Evolutionary conservation across 2,329 filamentous ascomycete species (phyloP).

Genomic region (Capronia coronata): DNA sequence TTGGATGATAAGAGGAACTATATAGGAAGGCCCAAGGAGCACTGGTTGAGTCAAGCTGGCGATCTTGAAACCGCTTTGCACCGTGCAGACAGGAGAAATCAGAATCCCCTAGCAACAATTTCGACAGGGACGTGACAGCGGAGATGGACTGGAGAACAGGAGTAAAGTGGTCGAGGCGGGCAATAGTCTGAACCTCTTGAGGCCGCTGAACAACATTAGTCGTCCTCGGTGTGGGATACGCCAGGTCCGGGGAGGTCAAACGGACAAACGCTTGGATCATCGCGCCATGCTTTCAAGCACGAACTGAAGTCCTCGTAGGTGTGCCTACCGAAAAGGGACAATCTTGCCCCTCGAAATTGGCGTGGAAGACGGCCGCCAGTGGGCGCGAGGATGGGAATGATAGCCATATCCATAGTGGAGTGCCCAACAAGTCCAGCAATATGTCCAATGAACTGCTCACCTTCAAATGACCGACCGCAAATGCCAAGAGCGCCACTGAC

Average conservation of each 20-base stretch:
- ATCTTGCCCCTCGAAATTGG: constrained; percentile 2
- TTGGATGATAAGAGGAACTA: constrained; percentile 9
- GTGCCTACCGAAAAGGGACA: neutral
- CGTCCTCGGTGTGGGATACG: neutral
- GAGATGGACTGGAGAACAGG: too few relatives aligned
- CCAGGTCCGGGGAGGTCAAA: neutral
- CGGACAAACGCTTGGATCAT: neutral
- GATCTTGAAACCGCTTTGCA: constrained; percentile 16
- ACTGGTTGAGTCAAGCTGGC: constrained; percentile 3
- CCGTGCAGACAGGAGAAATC: constrained; percentile 1
- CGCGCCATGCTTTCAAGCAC: neutral
- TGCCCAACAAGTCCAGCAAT: neutral
- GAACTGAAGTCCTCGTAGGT: neutral
- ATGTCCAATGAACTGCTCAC: neutral
- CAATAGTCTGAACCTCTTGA: neutral
- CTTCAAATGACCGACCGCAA: constrained; percentile 2
- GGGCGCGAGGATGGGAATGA: too few relatives aligned
- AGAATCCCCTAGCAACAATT: neutral
- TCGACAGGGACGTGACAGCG: constrained; percentile 2
- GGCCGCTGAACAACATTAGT: neutral
- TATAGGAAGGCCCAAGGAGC: too few relatives aligned
- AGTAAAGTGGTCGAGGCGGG: neutral
- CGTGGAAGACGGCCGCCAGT: neutral
- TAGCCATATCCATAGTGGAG: neutral
- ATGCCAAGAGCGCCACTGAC: constrained; percentile 14